Evolutionary conservation across 129 eudicot species (phyloP).

Genomic region (Artemisia annua): DNA sequence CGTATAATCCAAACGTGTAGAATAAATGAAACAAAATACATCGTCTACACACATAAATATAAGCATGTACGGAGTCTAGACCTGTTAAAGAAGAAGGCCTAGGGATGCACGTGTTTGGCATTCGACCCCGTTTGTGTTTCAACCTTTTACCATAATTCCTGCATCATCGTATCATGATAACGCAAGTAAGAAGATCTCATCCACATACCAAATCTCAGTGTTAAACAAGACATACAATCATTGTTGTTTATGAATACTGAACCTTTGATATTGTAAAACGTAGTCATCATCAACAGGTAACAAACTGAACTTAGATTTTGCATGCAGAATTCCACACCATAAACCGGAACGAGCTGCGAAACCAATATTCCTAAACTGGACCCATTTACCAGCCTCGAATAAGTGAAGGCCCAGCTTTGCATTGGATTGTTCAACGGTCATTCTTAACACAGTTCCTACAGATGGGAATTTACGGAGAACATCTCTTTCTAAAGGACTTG

Average conservation of each 20-base stretch:
- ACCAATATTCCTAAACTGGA: constrained; percentile 46
- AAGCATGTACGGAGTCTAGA: constrained; percentile 19
- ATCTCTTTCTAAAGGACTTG: constrained; percentile 54
- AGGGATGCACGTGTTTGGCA: constrained; percentile 68
- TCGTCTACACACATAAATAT: neutral
- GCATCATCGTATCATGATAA: constrained; percentile 5
- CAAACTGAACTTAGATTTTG: constrained; percentile 56
- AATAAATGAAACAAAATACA: neutral
- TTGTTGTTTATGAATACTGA: neutral
- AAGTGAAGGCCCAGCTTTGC: constrained; percentile 56
- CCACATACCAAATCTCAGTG: neutral
- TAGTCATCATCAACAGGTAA: constrained; percentile 54
- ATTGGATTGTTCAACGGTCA: constrained; percentile 36
- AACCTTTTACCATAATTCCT: constrained; percentile 61
- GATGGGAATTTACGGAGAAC: constrained; percentile 61
- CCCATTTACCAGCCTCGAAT: constrained; percentile 64
- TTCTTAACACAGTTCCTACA: constrained; percentile 75
- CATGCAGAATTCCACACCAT: constrained; percentile 66
- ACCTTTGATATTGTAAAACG: constrained; percentile 63
- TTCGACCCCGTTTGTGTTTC: constrained; percentile 48
- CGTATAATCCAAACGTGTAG: neutral
- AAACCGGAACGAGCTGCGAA: constrained; percentile 53
- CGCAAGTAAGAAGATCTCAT: constrained; percentile 11
- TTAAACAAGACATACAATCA: neutral
- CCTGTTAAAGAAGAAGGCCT: constrained; percentile 85